Base-by-base conservation (phyloP, 441 rosid species). In the Corymbia calophylla region DNA sequence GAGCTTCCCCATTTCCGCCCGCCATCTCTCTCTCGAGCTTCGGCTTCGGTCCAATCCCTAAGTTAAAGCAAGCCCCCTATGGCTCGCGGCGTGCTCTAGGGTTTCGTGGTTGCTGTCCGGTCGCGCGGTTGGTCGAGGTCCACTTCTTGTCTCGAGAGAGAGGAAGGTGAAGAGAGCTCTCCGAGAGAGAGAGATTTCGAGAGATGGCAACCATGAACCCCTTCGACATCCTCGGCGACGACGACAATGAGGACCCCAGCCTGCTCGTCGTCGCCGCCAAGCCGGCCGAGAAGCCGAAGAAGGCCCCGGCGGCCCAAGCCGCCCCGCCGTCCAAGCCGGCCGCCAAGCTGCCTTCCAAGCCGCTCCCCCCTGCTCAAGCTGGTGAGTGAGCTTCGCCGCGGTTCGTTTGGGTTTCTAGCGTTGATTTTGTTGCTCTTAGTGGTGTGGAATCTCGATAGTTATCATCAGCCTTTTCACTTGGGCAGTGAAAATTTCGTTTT, bases 331-430 rank as follows among this genome's bases (percentile, higher is more conserved):
- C 35, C 10, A 87, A 87, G 84, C 86, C 87, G 81, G 87, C 91
- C 53, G 90, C 86, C 62, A 90, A 90, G 89, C 91, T 90, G 51
- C 91, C 91, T 7, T 87, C 91, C 25, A 90, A 90, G 91, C 91
- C 91, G 53, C 53, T 87, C 32, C 91, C 91, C 64, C 91, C 91
- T 73, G 88, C 88, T 55, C 90, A 89, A 68, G 90, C 90, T 55
- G 88, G 88, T 89, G 70, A 86, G 88, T 54, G 51, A 23, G 51
- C 84, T 77, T 8, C 13, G 51, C 64, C 10, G 87, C 58, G 29
- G 58, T 39, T 47, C 21, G 64, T 58, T 86, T 55, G 51, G 84
- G 84, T 44, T 77, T 44, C 44, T 73, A 44, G 82, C 82, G 13
- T 73, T 73, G 27, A 21, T 35, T 73, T 73, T 73, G 49, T 73